These are phyloP conservation scores for Alternaria gansuensis DNA, from an alignment of 2,329 filamentous ascomycete genomes.

Conservation along the genomic window DNA sequence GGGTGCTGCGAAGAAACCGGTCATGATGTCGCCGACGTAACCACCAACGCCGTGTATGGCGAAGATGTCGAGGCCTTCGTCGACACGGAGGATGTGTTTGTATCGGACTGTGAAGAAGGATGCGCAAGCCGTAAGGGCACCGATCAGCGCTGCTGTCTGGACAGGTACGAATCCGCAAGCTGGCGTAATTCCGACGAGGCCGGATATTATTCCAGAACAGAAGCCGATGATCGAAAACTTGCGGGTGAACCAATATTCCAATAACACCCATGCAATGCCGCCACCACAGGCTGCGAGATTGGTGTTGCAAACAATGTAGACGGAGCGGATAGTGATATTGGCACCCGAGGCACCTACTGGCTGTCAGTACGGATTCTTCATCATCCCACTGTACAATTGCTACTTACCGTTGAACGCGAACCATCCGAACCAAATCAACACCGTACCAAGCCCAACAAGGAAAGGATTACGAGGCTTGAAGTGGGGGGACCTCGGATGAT, in stretches of 20 bases:
- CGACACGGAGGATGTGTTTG: conserved; percentile 63
- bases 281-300: conserved; percentile 66
- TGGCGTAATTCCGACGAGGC: conserved; percentile 67
- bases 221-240: conserved; percentile 64
- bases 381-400: background rate
- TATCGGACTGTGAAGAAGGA: conserved; percentile 59
- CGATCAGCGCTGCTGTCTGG: conserved; percentile 62
- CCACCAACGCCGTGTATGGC: conserved; percentile 69
- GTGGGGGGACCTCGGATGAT: conserved; percentile 60
- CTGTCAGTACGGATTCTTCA: background rate
- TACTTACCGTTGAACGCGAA: conserved; percentile 54
- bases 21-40: conserved; percentile 65
- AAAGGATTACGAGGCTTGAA: conserved; percentile 79
- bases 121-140: conserved; percentile 60
- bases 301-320: conserved; percentile 67
- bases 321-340: conserved; percentile 62
- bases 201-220: conserved; percentile 64
- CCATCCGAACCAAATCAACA: conserved; percentile 60
- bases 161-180: conserved; percentile 65
- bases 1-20: conserved; percentile 65
- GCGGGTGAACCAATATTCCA: conserved; percentile 61
- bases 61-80: conserved; percentile 69
- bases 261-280: conserved; percentile 62
- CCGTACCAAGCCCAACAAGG: conserved; percentile 75
- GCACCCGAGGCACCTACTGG: conserved; percentile 52